A percentile compares a stretch with the other conserved stretches of the same genome.
phyloP scores from a whole-genome alignment of 2,329 filamentous ascomycete genomes.

The Stemphylium beticola region DNA sequence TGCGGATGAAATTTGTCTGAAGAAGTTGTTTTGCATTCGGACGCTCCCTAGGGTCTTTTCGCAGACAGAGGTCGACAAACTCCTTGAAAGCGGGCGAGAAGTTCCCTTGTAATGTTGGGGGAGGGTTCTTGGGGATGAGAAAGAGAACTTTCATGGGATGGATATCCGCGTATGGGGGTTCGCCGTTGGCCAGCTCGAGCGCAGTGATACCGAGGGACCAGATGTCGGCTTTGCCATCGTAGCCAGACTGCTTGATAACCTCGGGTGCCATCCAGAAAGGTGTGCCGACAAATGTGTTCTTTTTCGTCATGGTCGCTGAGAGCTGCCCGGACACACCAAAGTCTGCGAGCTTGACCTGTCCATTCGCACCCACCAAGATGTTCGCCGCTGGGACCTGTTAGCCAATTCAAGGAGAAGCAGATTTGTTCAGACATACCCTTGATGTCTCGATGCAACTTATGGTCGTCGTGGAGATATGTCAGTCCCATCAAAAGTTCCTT shows the following conservation, averaged over 20 bases:
- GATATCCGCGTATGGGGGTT: conserved; percentile 94
- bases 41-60: conserved; percentile 86
- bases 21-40: conserved; percentile 86
- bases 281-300: conserved; percentile 97
- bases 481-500: conserved; percentile 87
- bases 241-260: conserved; percentile 97
- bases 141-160: conserved; percentile 99
- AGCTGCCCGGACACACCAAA: conserved; percentile 97
- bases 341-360: conserved; percentile 95
- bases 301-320: conserved; percentile 98
- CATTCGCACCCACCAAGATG: conserved; percentile 83
- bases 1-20: conserved; percentile 86
- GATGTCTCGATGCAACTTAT: conserved; percentile 95
- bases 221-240: conserved; percentile 97
- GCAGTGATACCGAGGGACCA: conserved; percentile 97
- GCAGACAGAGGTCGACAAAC: conserved; percentile 70
- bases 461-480: conserved; percentile 92
- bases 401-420: neutral
- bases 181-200: conserved; percentile 86
- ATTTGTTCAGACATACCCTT: conserved; percentile 69
- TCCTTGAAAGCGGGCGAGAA: conserved; percentile 59
- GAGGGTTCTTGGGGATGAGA: conserved; percentile 91
- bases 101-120: conserved; percentile 69
- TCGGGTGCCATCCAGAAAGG: conserved; percentile 99
- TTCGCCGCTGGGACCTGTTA: conserved; percentile 76